phyloP scores from a whole-genome alignment of 176 grass and related monocot species.

The Microstegium vimineum region DNA sequence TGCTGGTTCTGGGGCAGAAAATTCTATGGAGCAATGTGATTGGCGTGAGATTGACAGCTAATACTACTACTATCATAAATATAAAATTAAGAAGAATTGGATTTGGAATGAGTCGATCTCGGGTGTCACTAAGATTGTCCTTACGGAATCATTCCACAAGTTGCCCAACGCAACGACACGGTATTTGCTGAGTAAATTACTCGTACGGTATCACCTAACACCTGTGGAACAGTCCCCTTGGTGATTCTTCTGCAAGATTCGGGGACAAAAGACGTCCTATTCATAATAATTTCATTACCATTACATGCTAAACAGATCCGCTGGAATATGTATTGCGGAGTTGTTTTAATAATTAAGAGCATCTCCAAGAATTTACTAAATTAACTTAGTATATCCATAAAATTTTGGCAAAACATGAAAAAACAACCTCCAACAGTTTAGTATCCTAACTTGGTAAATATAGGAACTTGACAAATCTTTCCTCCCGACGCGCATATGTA shows the following conservation, averaged over 20 bases:
- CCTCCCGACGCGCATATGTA: no score
- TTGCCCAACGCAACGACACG: no score
- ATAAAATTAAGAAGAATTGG: slow-evolving; percentile 1
- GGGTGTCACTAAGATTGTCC: slow-evolving; percentile 31
- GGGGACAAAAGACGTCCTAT: neutral
- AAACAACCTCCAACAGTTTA: no score
- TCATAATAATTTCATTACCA: neutral
- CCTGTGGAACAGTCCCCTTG: slow-evolving; percentile 11
- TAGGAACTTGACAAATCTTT: no score
- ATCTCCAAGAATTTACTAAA: no score
- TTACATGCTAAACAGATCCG: neutral
- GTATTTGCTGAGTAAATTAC: slow-evolving; percentile 9
- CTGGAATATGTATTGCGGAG: no score
- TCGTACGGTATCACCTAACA: slow-evolving; percentile 1
- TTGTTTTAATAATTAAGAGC: no score
- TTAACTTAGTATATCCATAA: no score
- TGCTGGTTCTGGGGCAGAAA: neutral
- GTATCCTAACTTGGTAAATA: no score
- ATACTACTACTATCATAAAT: neutral
- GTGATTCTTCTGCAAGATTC: slow-evolving; percentile 17
- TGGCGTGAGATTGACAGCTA: neutral
- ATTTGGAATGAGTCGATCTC: slow-evolving; percentile 26
- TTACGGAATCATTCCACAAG: no score
- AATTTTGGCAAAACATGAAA: no score
- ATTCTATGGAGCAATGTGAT: neutral